phyloP scores from a whole-genome alignment of 306 rosid genomes.

The Medicago ruthenica region DNA sequence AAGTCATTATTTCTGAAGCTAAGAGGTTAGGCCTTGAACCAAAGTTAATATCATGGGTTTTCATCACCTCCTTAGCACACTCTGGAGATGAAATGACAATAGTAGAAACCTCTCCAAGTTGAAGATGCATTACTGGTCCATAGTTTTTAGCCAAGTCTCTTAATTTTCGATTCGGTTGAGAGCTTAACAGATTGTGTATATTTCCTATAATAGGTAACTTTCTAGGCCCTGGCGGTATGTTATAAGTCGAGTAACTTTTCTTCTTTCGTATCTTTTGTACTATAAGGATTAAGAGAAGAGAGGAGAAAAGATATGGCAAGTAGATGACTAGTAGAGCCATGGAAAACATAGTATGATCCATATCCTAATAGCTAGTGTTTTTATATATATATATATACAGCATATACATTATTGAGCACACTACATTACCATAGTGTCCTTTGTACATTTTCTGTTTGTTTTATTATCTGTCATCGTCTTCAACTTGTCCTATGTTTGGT shows the following conservation, averaged over 20 bases:
- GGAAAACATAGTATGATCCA: not conserved
- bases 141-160: slow-evolving; percentile 49
- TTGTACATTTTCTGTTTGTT: not conserved
- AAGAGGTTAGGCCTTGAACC: slow-evolving; percentile 42
- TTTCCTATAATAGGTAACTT: slow-evolving; percentile 52
- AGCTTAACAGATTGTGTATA: slow-evolving; percentile 20
- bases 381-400: slow-evolving; percentile 36
- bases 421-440: not conserved
- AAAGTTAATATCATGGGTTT: slow-evolving; percentile 49
- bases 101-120: slow-evolving; percentile 51
- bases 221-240: slow-evolving; percentile 47
- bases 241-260: slow-evolving; percentile 10
- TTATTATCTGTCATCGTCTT: not conserved
- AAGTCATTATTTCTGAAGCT: slow-evolving; percentile 16
- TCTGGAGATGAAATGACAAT: slow-evolving; percentile 53
- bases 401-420: not conserved
- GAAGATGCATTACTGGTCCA: slow-evolving; percentile 54
- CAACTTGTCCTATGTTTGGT: slow-evolving; percentile 1
- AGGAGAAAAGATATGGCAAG: not conserved
- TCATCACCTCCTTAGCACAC: slow-evolving; percentile 46
- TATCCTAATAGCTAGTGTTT: not conserved
- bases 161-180: slow-evolving; percentile 41
- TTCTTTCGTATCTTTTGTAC: not conserved
- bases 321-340: slow-evolving; percentile 20
- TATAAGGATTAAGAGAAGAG: slow-evolving; percentile 7